These are phyloP conservation scores for Penicillium sp. DNA, from an alignment of 2,329 filamentous ascomycete species.

Conservation along the genomic window DNA sequence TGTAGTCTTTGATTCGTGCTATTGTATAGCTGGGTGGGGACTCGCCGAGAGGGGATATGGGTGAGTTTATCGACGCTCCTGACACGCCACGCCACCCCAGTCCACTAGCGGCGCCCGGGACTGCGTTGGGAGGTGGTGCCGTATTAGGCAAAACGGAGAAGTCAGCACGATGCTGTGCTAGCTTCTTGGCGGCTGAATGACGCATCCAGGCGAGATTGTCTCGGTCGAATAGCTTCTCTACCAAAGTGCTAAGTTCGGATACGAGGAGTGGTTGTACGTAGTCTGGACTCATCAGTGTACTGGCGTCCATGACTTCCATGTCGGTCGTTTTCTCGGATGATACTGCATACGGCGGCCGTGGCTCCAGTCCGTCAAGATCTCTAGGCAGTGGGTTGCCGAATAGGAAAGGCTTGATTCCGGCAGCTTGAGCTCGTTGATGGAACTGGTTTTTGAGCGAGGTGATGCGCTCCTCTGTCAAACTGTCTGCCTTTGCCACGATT, in stretches of 20 bases:
- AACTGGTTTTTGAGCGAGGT: conserved; percentile 53
- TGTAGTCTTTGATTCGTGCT: conserved; percentile 56
- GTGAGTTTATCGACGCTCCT: conserved; percentile 27
- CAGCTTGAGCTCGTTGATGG: conserved; percentile 31
- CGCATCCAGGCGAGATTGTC: conserved; percentile 77
- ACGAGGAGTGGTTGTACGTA: conserved; percentile 74
- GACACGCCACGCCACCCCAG: conserved; percentile 8
- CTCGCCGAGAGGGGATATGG: conserved; percentile 22
- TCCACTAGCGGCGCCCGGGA: conserved; percentile 1
- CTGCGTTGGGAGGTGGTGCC: conserved; percentile 17
- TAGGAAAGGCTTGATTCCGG: conserved; percentile 60
- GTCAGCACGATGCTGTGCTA: conserved; percentile 61
- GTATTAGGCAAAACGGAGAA: conserved; percentile 10
- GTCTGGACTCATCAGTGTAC: conserved; percentile 84
- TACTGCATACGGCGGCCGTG: conserved; percentile 61
- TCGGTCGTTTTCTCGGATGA: conserved; percentile 70
- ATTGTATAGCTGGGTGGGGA: conserved; percentile 52
- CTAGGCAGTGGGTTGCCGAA: conserved; percentile 49
- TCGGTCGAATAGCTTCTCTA: conserved; percentile 69
- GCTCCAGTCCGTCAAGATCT: conserved; percentile 22
- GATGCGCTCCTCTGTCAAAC: conserved; percentile 56
- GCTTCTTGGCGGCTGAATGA: conserved; percentile 76
- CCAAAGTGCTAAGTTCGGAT: conserved; percentile 66
- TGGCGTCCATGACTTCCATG: conserved; percentile 82
- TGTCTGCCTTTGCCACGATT: conserved; percentile 71